These are phyloP conservation scores for Russula emetica DNA, from an alignment of 768 basidiomycete genomes.

Conservation along the genomic window DNA sequence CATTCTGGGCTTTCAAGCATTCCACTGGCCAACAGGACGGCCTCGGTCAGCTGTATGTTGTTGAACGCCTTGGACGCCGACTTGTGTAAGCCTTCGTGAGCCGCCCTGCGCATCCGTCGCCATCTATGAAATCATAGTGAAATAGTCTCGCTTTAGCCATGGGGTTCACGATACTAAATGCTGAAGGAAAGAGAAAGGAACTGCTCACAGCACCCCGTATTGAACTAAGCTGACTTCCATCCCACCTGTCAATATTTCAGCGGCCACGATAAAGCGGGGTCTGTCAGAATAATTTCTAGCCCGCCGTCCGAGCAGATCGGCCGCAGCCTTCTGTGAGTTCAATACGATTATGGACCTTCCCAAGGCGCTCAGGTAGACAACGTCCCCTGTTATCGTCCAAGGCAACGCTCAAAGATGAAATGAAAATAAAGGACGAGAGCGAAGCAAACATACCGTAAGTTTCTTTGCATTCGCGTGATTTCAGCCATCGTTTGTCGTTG, in stretches of 20 bases:
- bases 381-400: slow-evolving; percentile 27
- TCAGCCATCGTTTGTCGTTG: slow-evolving; percentile 24
- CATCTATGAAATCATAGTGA: slow-evolving; percentile 10
- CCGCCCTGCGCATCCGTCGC: slow-evolving; percentile 22
- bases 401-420: not conserved
- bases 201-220: slow-evolving; percentile 22
- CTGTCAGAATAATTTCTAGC: slow-evolving; percentile 50
- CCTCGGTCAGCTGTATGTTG: slow-evolving; percentile 19
- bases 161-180: not conserved
- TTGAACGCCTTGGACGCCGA: slow-evolving; percentile 21
- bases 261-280: slow-evolving; percentile 34
- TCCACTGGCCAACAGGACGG: slow-evolving; percentile 18
- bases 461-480: slow-evolving; percentile 16
- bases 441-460: slow-evolving; percentile 18
- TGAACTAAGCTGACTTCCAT: slow-evolving; percentile 23
- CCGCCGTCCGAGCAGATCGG: slow-evolving; percentile 47
- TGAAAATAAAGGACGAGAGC: not conserved
- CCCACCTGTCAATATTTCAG: slow-evolving; percentile 25
- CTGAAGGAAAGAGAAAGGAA: not conserved
- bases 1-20: slow-evolving; percentile 15
- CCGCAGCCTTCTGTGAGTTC: slow-evolving; percentile 41
- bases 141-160: not conserved
- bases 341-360: slow-evolving; percentile 46
- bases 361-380: slow-evolving; percentile 47
- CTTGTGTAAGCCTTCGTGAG: slow-evolving; percentile 26